Evolutionary conservation across 2,329 filamentous ascomycete species (phyloP).

Genomic region (Colletotrichum sublineola): DNA sequence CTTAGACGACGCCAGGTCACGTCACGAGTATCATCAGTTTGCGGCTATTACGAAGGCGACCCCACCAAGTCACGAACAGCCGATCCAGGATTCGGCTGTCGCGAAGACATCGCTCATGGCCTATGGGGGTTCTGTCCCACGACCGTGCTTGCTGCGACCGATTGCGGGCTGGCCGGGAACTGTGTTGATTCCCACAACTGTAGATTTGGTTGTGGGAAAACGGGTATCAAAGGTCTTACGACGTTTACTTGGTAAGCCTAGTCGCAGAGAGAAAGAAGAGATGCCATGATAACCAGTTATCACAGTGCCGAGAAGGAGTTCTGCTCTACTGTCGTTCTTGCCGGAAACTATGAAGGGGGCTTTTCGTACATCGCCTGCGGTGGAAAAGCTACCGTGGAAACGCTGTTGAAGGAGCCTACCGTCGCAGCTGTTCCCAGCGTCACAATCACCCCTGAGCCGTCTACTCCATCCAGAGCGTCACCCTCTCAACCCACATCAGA

Average conservation of each 20-base stretch:
- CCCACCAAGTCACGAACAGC: conserved; percentile 49
- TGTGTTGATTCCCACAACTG: conserved; percentile 53
- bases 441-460: neutral
- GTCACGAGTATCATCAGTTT: conserved; percentile 41
- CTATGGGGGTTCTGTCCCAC: conserved; percentile 58
- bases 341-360: conserved; percentile 49
- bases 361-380: conserved; percentile 55
- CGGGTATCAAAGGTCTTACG: conserved; percentile 44
- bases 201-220: conserved; percentile 50
- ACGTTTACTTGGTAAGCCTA: conserved; percentile 54
- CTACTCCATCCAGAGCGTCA: neutral
- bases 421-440: conserved; percentile 4
- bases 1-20: conserved; percentile 13
- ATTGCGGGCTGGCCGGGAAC: conserved; percentile 54
- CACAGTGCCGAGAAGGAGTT: conserved; percentile 43
- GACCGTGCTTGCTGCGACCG: conserved; percentile 51
- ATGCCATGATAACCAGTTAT: neutral
- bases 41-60: conserved; percentile 52
- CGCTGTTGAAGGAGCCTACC: conserved; percentile 20
- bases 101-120: conserved; percentile 50
- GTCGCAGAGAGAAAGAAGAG: neutral
- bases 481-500: neutral
- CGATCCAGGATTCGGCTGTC: conserved; percentile 52
- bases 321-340: conserved; percentile 53
- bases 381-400: conserved; percentile 45